These are phyloP conservation scores for Pseudoscleropodium purum DNA, from an alignment of 225 moss, liverwort and hornwort species.

Conservation along the genomic window DNA sequence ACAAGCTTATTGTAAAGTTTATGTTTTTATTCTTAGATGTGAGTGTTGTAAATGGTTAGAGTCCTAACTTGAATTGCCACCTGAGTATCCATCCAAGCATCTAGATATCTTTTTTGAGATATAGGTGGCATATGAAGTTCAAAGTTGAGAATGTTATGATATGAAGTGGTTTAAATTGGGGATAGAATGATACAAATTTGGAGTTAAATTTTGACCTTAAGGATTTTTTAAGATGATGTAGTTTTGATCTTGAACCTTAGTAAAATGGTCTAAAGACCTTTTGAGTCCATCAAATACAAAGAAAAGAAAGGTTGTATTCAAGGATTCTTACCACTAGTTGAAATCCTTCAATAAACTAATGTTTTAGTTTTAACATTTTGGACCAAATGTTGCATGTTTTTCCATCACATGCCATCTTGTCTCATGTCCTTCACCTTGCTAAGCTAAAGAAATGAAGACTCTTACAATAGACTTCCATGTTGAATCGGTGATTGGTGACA, in stretches of 20 bases:
- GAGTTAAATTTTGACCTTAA: not conserved
- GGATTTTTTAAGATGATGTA: not conserved
- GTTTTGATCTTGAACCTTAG: not conserved
- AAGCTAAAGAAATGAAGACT: not conserved
- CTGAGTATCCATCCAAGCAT: not conserved
- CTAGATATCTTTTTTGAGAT: too few relatives aligned
- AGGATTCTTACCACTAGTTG: not conserved
- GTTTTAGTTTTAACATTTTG: not conserved
- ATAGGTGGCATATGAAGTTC: not conserved
- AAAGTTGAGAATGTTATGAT: too few relatives aligned
- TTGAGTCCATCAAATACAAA: not conserved
- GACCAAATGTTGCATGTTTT: too few relatives aligned
- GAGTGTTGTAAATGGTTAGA: too few relatives aligned
- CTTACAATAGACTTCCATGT: not conserved
- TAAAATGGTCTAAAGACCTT: not conserved
- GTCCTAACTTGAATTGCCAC: not conserved
- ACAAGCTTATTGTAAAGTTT: not conserved
- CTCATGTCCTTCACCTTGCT: not conserved
- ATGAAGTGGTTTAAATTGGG: too few relatives aligned
- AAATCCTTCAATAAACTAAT: not conserved
- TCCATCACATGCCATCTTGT: not conserved
- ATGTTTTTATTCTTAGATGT: not conserved
- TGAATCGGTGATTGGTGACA: too few relatives aligned
- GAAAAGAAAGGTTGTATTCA: too few relatives aligned
- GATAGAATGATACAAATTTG: not conserved